These are phyloP conservation scores for Metschnikowia borealis DNA, from an alignment of 805 yeast genomes.

Conservation along the genomic window DNA sequence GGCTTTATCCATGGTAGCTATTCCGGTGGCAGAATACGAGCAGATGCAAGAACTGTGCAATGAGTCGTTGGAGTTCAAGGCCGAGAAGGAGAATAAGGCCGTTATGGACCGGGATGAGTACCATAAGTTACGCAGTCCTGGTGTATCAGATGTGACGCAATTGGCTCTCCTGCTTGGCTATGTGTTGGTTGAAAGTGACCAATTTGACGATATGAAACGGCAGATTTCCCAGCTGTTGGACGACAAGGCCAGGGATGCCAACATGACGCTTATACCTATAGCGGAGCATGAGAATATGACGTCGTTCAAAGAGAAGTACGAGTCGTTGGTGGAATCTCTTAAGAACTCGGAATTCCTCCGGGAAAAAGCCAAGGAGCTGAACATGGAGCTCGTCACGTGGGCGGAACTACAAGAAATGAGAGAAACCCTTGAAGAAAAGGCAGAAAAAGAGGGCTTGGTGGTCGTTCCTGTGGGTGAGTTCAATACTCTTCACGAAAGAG, in stretches of 20 bases:
- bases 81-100: conserved; percentile 7
- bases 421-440: conserved; percentile 16
- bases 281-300: conserved; percentile 6
- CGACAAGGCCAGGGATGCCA: conserved; percentile 8
- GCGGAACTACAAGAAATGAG: conserved; percentile 14
- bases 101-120: conserved; percentile 6
- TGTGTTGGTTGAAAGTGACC: conserved; percentile 3
- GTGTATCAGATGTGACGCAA: conserved; percentile 7
- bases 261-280: conserved; percentile 8
- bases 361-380: conserved; percentile 5
- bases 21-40: conserved; percentile 9
- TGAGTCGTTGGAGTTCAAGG: conserved; percentile 11
- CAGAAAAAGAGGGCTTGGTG: conserved; percentile 15
- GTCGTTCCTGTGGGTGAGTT: conserved; percentile 15
- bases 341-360: conserved; percentile 4
- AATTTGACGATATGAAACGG: conserved; percentile 5
- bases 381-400: conserved; percentile 9
- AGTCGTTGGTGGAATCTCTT: conserved; percentile 1
- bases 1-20: conserved; percentile 9
- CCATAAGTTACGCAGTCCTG: conserved; percentile 1
- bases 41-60: conserved; percentile 4
- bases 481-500: conserved; percentile 7
- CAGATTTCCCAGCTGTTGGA: conserved; percentile 11
- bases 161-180: conserved; percentile 8
- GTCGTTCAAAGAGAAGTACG: background rate